Evolutionary conservation across 192 early-diverging fungal species (phyloP), one percentile per base, ranked within the genome.

Genomic region (Rhizophagus clarus): DNA sequence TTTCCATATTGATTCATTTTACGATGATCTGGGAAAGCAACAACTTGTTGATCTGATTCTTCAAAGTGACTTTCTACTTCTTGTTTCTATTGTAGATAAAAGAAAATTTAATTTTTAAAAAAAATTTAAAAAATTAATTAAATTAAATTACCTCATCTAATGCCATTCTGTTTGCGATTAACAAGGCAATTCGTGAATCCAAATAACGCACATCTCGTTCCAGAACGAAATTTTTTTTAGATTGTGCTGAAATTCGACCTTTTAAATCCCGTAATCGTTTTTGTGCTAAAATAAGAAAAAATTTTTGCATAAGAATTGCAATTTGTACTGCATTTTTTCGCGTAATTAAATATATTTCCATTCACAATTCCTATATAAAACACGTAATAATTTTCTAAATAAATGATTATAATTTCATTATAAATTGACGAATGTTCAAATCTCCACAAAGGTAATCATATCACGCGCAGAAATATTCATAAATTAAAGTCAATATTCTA

Each of bases 161-260:
- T 1, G 95, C 95, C 94, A 97, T 98, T 73, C 96, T 89, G 82
- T 96, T 97, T 85, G 96, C 95, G 85, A 98, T 96, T 72, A 98
- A 84, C 42, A 98, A 85, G 0, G 95, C 96, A 80, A 98, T 98
- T 34, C 96, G 87, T 68, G 91, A 91, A 88, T 98, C 96, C 15
- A 98, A 87, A 79, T 95, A 96, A 37, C 96, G 91, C 62, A 97
- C 95, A 86, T 97, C 96, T 71, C 95, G 88, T 80, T 97, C 96
- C 11, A 97, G 89, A 80, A 96, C 84, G 88, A 97, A 97, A 87
- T 97, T 97, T 82, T 94, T 95, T 84, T 97, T 97, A 10, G 95
- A 96, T 84, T 97, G 96, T 22, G 91, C 84, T 28, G 96, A 97
- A 63, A 97, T 97, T 63, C 92, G 89, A 42, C 90, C 86, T 85